Evolutionary conservation across 371 early-diverging fungal genomes (phyloP), one percentile per base, ranked within the genome.

Genomic region (Actinomortierella ambigua): DNA sequence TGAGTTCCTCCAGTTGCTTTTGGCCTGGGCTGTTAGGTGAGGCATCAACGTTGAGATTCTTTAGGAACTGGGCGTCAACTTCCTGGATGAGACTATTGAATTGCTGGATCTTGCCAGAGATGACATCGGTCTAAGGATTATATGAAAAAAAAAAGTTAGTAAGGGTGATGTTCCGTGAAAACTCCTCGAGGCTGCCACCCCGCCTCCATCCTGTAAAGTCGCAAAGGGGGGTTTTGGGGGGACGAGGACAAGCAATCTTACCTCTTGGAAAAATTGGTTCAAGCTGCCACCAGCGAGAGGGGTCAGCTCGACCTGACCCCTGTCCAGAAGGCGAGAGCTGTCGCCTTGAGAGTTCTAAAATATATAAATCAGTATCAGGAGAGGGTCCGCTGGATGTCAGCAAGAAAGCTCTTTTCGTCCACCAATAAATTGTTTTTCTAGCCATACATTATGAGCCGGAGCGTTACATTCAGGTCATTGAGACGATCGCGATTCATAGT

Each of bases 211-310:
- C 15, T 41, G 8, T 15, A 41, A 41, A 8, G 15, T 11, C 41
- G 41, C 11, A 41, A 15, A 3, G 20, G n/a, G 22, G 22, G 22
- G 29, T 22, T 22, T 13, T 39, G 39, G 34, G 18, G 4, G 42
- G 27, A 14, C n/a, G 24, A 46, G 22, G 46, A 18, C 3, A n/a
- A n/a, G 29, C 3, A 24, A 8, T 24, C 52, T 50, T 62, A 34
- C 71, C 62, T 70, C 71, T 52, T 70, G 71, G 42, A 70, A 70
- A 50, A 70, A 70, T 22, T 70, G 65, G 42, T 29, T 64, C 59
- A 65, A 7, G 3, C 58, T 50, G 51, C 65, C 56, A 17, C 71
- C 71, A 4, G 59, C 58, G 39, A 70, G 51, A 50, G 71, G 71
- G 17, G 71, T 57, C 24, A 70, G 39, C 50, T 70, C 71, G 26